Evolutionary conservation across 176 grass and related monocot genomes (phyloP), one percentile per base, ranked within the genome.

Genomic region (Miscanthus lutarioriparius): DNA sequence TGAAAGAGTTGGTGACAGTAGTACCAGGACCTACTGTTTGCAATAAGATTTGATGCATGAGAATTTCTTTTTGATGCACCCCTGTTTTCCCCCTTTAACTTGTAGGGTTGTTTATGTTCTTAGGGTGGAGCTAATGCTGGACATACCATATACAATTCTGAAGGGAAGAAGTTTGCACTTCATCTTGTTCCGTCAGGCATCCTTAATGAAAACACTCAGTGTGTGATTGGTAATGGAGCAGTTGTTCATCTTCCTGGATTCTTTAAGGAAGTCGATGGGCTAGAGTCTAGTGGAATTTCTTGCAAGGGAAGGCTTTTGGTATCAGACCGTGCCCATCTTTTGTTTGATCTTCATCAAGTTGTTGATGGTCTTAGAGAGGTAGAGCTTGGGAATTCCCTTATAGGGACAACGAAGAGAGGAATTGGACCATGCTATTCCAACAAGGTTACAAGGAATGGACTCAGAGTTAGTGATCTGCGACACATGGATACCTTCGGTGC

Each of bases 141-240:
- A 13, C 96, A 98, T 75, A 98, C 93, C 39, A 95, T 98, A 81
- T 98, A 98, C 67, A 98, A 98, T 70, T 93, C 96, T 32, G 96
- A 95, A 67, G 96, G 93, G 0, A 95, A 92, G 83, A 98, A 94
- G 56, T 98, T 98, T 33, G 82, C 93, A 6, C 87, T 98, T 9
- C 93, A 98, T 83, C 91, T 98, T 70, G 90, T 98, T 87, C 96
- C 93, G 8, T 98, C 96, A 33, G 96, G 96, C 19, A 98, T 98
- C 56, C 87, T 98, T 56, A 93, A 98, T 83, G 91, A 91, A 62
- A 90, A 92, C 25, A 92, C 93, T 19, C 73, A 89, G 2, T 98
- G 93, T 47, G 91, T 98, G 15, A 89, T 98, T 83, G 96, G 93
- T 71, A 98, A 94, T 77, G 96, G 96, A 69, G 89, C 82, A 77